These are phyloP conservation scores for Pulveroboletus frians DNA, from an alignment of 768 basidiomycete species.

Conservation along the genomic window DNA sequence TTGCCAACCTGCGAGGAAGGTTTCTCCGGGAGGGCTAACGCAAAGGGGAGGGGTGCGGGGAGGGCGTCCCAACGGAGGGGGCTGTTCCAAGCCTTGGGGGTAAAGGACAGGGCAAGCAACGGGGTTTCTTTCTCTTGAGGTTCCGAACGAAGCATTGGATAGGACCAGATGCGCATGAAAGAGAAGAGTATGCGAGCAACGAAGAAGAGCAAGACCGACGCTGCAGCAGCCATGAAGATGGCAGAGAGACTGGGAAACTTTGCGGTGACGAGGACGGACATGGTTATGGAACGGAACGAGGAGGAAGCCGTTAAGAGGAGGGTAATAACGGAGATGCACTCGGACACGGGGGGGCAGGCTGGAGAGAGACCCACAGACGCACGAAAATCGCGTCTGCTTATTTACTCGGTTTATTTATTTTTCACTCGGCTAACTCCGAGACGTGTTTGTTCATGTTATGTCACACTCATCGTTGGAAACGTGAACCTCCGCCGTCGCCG, in stretches of 20 bases:
- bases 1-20: conserved; percentile 6
- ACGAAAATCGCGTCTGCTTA: conserved; percentile 14
- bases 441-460: conserved; percentile 14
- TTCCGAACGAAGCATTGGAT: conserved; percentile 12
- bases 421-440: conserved; percentile 22
- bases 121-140: conserved; percentile 14
- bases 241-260: conserved; percentile 27
- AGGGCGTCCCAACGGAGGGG: conserved; percentile 26
- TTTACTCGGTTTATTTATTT: conserved; percentile 2
- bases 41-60: conserved; percentile 26
- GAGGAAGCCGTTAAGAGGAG: conserved; percentile 16
- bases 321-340: conserved; percentile 23
- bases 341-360: conserved; percentile 8
- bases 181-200: conserved; percentile 28
- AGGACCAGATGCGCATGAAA: conserved; percentile 26
- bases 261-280: conserved; percentile 31
- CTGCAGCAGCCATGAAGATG: conserved; percentile 29
- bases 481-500: too few species aligned
- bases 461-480: neutral
- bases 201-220: conserved; percentile 26
- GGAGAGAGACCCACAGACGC: conserved; percentile 15
- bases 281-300: conserved; percentile 5
- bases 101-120: neutral
- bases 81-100: conserved; percentile 11
- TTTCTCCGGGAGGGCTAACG: conserved; percentile 22